Conservation (phyloP, 352 stramenopile species). For the Phytophthora vignae region DNA sequence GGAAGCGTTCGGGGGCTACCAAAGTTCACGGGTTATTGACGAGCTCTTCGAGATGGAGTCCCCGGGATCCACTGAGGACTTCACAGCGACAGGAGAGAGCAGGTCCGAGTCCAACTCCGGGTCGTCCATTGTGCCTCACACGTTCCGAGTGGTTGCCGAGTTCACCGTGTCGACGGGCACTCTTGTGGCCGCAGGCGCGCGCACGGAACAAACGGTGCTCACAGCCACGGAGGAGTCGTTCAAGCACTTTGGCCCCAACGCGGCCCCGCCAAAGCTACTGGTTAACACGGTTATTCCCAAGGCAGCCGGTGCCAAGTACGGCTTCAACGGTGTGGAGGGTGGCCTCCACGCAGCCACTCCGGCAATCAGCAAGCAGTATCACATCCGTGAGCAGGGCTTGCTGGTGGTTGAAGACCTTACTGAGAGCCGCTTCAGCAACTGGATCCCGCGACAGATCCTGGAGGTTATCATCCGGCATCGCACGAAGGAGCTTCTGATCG, state of each 20-base stretch:
- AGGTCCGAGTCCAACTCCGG: conserved; percentile 43
- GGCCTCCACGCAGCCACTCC: conserved; percentile 58
- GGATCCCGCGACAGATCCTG: conserved; percentile 82
- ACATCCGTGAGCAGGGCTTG: conserved; percentile 83
- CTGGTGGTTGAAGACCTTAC: conserved; percentile 87
- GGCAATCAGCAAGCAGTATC: conserved; percentile 87
- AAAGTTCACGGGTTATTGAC: conserved; percentile 70
- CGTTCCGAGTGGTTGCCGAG: conserved; percentile 71
- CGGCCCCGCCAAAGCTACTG: conserved; percentile 70
- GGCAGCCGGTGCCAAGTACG: conserved; percentile 68
- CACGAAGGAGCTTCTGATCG: conserved; percentile 78
- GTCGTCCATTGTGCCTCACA: conserved; percentile 32
- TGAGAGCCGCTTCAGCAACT: conserved; percentile 86
- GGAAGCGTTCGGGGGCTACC: conserved; percentile 42
- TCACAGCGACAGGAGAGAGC: conserved; percentile 25
- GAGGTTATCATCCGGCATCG: conserved; percentile 83
- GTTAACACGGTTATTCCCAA: conserved; percentile 86
- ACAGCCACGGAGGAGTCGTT: conserved; percentile 77
- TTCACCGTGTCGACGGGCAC: conserved; percentile 77
- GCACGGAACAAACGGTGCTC: conserved; percentile 68
- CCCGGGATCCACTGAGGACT: conserved; percentile 52
- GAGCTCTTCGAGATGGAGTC: conserved; percentile 87
- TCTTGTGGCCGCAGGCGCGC: conserved; percentile 69
- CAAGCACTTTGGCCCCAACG: conserved; percentile 67
- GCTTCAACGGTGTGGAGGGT: conserved; percentile 59